Percentiles rank a stretch among this genome's conserved stretches.
These are phyloP conservation scores for Sequoia sempervirens DNA, from an alignment of 75 land plant species.

Conservation along the genomic window DNA sequence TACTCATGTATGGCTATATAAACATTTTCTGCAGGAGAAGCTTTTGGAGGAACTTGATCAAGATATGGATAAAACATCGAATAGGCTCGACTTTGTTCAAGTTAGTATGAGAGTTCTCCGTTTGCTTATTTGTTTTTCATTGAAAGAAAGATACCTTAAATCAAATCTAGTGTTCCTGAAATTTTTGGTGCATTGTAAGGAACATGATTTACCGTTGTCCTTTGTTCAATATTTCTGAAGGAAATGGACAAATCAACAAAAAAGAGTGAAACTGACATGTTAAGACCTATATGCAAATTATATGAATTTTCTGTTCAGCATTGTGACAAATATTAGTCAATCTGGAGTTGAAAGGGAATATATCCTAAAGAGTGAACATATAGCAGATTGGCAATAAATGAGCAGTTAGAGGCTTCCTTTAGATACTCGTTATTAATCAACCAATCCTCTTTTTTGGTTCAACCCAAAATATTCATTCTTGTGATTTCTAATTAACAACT, in stretches of 20 bases:
- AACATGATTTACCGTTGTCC: neutral
- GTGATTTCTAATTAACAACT: neutral
- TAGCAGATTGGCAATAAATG: neutral
- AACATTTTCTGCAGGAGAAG: constrained; percentile 44
- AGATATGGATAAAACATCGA: constrained; percentile 91
- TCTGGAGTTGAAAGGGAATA: neutral
- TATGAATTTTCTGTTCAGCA: neutral
- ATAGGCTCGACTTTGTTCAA: constrained; percentile 93
- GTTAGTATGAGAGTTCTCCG: constrained; percentile 22
- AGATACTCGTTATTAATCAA: neutral
- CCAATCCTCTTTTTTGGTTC: neutral
- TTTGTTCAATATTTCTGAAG: neutral
- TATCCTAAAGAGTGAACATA: neutral
- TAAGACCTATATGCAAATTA: neutral
- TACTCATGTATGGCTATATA: neutral
- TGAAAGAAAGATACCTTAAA: neutral
- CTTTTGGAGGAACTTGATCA: constrained; percentile 70
- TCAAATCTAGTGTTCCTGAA: neutral
- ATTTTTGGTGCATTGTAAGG: neutral
- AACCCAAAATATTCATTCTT: neutral
- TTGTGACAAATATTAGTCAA: neutral
- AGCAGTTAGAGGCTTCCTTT: neutral
- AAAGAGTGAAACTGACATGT: neutral
- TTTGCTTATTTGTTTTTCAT: neutral
- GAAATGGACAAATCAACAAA: neutral